Base-by-base conservation (phyloP, 768 basidiomycete genomes). In the Psilocybe sp. region DNA sequence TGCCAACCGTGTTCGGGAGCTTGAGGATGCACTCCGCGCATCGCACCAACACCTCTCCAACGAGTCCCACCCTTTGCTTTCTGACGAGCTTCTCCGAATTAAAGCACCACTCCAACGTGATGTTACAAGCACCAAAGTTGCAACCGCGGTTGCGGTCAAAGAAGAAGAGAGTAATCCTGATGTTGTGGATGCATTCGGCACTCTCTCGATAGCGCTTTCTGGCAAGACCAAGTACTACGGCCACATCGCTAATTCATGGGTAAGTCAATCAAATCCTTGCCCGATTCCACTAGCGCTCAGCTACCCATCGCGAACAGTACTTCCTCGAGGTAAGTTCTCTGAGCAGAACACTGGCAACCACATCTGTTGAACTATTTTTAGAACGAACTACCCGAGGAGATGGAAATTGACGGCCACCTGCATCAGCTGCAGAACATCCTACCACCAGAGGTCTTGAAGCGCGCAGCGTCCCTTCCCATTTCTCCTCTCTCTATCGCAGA, bases 101-200 rank as follows among this genome's bases (percentile, higher is more conserved):
- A 92, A 92, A 58, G 84, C 85, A 0, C 89, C 89, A 4, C 65
- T 90, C 1, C 87, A 91, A 54, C 70, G 88, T 35, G 88, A 90
- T 28, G 53, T 70, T 69, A n/a, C 69, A 69, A 13, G 57, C 64
- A 23, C 67, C 67, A 79, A 76, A 38, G 37, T 67, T 14, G 54
- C 61, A n/a, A 47, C 49, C 20, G 53, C 60, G 37, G 64, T 60
- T 18, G 58, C 69, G 10, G 56, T 75, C 40, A 85, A 85, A 51
- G 84, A 87, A 60, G 85, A 86, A 54, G 84, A 84, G 48, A 69
- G 66, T 50, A 77, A 79, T 48, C 78, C 79, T 7, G 87, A 90
- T 57, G 75, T 89, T 40, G 80, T 89, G 4, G 87, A 89, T 63
- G 87, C 89, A 9, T 89, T 89, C 63, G 89, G 89, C 15, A 86